A percentile compares a stretch with the other conserved stretches of the same genome.
These are phyloP conservation scores for Aristolochia californica DNA, from an alignment of 164 flowering plant genomes.

Conservation along the genomic window DNA sequence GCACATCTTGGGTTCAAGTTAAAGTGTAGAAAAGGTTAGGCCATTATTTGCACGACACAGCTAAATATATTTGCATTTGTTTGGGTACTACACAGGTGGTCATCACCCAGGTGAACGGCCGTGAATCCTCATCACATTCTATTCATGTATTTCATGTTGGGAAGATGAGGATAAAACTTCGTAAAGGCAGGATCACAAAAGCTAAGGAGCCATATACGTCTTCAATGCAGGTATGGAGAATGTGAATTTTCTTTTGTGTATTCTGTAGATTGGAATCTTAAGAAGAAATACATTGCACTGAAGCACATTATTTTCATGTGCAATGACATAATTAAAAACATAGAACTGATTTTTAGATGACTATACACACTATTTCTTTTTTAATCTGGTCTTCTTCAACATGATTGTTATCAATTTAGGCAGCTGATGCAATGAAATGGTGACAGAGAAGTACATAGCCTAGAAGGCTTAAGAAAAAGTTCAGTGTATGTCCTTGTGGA, in stretches of 20 bases:
- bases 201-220: conserved; percentile 81
- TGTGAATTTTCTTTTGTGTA: neutral
- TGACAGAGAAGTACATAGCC: too few species aligned
- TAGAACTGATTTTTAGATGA: neutral
- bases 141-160: conserved; percentile 83
- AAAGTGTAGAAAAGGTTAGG: too few species aligned
- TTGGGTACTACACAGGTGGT: conserved; percentile 49
- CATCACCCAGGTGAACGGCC: conserved; percentile 75
- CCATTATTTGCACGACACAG: too few species aligned
- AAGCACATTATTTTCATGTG: neutral
- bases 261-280: neutral
- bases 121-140: conserved; percentile 52
- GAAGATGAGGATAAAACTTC: conserved; percentile 88
- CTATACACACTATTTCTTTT: neutral
- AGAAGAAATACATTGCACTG: neutral
- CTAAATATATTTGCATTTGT: too few species aligned
- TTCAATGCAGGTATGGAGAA: conserved; percentile 48
- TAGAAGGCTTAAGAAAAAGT: too few species aligned
- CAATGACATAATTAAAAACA: neutral
- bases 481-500: too few species aligned
- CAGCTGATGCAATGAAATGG: too few species aligned
- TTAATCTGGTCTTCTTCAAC: neutral
- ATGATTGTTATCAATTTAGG: neutral
- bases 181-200: conserved; percentile 65
- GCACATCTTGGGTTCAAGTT: too few species aligned